Percentiles rank a stretch among this genome's conserved stretches.
Conservation (phyloP, 805 yeast genomes). For the Suhomyces canberraensis region DNA sequence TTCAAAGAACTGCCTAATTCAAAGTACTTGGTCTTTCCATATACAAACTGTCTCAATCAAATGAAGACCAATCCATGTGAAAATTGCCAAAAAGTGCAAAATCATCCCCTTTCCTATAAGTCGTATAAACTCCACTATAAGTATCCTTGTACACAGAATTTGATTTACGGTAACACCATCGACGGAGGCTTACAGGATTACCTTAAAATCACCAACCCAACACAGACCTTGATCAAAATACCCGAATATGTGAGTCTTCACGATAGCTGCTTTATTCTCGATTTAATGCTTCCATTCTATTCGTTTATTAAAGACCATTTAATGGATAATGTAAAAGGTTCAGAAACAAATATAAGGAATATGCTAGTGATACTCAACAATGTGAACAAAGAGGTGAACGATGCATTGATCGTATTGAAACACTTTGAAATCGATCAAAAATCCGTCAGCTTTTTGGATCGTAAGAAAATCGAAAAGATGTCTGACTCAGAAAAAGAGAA, state of each 20-base stretch:
- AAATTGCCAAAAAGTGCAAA: slow-evolving; percentile 13
- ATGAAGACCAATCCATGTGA: slow-evolving; percentile 12
- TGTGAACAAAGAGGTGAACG: slow-evolving; percentile 30
- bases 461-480: slow-evolving; percentile 8
- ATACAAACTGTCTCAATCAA: slow-evolving; percentile 31
- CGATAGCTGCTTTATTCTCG: slow-evolving; percentile 34
- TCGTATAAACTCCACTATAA: slow-evolving; percentile 12
- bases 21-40: slow-evolving; percentile 33
- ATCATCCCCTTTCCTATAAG: slow-evolving; percentile 2
- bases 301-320: slow-evolving; percentile 20
- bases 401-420: slow-evolving; percentile 32
- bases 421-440: slow-evolving; percentile 17
- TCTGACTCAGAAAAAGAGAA: slow-evolving; percentile 8
- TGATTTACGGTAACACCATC: slow-evolving; percentile 31
- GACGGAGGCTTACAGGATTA: slow-evolving; percentile 42
- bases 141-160: slow-evolving; percentile 20
- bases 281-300: slow-evolving; percentile 35
- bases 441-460: slow-evolving; percentile 10
- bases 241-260: slow-evolving; percentile 33
- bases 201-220: slow-evolving; percentile 25
- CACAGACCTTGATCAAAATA: slow-evolving; percentile 21
- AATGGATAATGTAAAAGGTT: slow-evolving; percentile 1
- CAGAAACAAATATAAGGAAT: slow-evolving; percentile 9
- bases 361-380: slow-evolving; percentile 30
- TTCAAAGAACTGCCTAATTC: slow-evolving; percentile 4